A percentile compares a stretch with the other conserved stretches of the same genome.
Conservation (phyloP, 768 basidiomycete genomes). For the Russula virescens region DNA sequence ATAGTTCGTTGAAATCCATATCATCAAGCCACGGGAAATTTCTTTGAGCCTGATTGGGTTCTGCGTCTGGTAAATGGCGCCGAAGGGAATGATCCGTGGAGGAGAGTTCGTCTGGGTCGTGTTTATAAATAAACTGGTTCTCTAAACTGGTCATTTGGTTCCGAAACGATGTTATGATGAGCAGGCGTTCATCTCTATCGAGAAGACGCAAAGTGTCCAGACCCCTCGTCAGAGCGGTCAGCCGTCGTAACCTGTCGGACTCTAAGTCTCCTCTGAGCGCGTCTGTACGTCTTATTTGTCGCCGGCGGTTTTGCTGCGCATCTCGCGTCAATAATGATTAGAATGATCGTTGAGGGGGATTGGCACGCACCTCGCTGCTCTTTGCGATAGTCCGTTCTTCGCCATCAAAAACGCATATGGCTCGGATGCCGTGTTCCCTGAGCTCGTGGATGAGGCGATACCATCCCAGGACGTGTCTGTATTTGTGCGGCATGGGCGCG, state of each 20-base stretch:
- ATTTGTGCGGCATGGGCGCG: slow-evolving; percentile 52
- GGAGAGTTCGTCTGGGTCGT: background rate
- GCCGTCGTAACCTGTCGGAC: slow-evolving; percentile 47
- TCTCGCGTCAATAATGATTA: background rate
- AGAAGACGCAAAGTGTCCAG: slow-evolving; percentile 25
- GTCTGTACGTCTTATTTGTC: slow-evolving; percentile 43
- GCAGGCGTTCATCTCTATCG: slow-evolving; percentile 15
- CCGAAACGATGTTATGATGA: slow-evolving; percentile 35
- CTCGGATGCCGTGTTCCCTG: slow-evolving; percentile 46
- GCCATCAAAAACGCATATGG: slow-evolving; percentile 80
- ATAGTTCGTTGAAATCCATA: slow-evolving; percentile 6
- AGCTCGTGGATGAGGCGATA: slow-evolving; percentile 63
- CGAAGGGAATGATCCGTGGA: background rate
- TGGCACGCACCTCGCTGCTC: slow-evolving; percentile 52
- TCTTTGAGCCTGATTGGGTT: background rate
- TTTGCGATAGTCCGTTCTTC: slow-evolving; percentile 62
- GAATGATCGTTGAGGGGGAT: background rate
- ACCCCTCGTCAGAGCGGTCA: slow-evolving; percentile 34
- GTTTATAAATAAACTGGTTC: background rate
- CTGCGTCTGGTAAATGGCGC: background rate
- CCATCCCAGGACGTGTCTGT: slow-evolving; percentile 77
- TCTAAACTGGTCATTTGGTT: slow-evolving; percentile 1
- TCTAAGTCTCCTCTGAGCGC: slow-evolving; percentile 54
- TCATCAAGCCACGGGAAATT: background rate
- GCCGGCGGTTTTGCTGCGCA: slow-evolving; percentile 53